Evolutionary conservation across 768 basidiomycete genomes (phyloP).

Genomic region (Erythrobasidium yunnanense): DNA sequence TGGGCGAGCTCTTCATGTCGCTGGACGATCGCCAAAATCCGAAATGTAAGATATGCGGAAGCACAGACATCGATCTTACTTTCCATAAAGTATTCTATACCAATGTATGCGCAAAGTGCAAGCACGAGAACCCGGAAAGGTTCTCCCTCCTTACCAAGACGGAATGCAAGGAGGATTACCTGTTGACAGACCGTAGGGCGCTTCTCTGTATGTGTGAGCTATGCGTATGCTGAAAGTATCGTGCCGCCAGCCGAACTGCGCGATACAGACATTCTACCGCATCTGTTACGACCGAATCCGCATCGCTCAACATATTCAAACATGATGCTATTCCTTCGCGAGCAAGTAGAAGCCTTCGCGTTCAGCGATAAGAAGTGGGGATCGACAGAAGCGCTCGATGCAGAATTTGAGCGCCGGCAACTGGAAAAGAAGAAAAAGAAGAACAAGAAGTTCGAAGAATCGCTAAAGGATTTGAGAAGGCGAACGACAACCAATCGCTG

Average conservation of each 20-base stretch:
- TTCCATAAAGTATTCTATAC: slow-evolving; percentile 72
- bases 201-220: background rate
- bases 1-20: slow-evolving; percentile 28
- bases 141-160: slow-evolving; percentile 95
- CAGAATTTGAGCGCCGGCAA: slow-evolving; percentile 67
- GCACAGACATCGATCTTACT: slow-evolving; percentile 76
- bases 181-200: slow-evolving; percentile 75
- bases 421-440: slow-evolving; percentile 78
- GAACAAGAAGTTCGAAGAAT: slow-evolving; percentile 88
- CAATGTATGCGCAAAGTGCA: slow-evolving; percentile 77
- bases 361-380: slow-evolving; percentile 85
- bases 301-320: slow-evolving; percentile 91
- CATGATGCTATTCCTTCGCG: slow-evolving; percentile 96
- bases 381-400: slow-evolving; percentile 76
- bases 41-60: slow-evolving; percentile 71
- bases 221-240: no score
- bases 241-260: slow-evolving; percentile 78
- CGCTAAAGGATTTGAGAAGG: slow-evolving; percentile 67
- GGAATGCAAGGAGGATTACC: slow-evolving; percentile 97
- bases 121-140: slow-evolving; percentile 77
- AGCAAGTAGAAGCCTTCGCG: slow-evolving; percentile 89
- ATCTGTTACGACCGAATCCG: slow-evolving; percentile 85
- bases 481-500: slow-evolving; percentile 80
- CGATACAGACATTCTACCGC: slow-evolving; percentile 82
- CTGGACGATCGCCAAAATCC: slow-evolving; percentile 52